A percentile compares a stretch with the other conserved stretches of the same genome.
Conservation (phyloP, 345 rosid species). For the Excoecaria agallocha region DNA sequence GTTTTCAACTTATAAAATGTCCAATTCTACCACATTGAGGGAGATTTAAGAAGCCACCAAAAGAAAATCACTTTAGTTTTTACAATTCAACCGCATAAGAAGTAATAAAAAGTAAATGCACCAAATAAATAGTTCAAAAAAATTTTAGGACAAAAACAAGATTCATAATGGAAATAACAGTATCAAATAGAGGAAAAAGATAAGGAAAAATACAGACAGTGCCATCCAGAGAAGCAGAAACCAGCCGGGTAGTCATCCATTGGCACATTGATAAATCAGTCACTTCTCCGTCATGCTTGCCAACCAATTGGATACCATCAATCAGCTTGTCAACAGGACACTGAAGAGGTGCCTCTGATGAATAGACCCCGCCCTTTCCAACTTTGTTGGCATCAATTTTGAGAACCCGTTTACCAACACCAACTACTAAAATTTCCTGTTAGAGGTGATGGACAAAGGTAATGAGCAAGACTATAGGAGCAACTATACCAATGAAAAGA, state of each 20-base stretch:
- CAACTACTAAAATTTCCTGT: slow-evolving; percentile 82
- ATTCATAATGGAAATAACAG: background rate
- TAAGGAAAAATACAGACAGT: slow-evolving; percentile 50
- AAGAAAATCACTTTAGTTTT: background rate
- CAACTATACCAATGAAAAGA: background rate
- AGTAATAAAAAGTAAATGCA: background rate
- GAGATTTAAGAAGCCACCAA: background rate
- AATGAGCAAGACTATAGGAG: background rate
- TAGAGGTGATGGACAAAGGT: slow-evolving; percentile 2
- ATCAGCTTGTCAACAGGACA: slow-evolving; percentile 63
- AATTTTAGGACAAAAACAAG: background rate
- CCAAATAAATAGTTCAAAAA: background rate
- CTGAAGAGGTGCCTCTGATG: slow-evolving; percentile 70
- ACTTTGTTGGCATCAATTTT: slow-evolving; percentile 73
- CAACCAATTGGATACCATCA: slow-evolving; percentile 78
- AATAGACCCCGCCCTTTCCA: slow-evolving; percentile 54
- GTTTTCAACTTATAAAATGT: background rate
- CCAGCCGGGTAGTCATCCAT: slow-evolving; percentile 79
- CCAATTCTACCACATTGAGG: background rate
- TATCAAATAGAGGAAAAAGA: slow-evolving; percentile 1
- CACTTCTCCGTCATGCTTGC: slow-evolving; percentile 86
- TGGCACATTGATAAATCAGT: slow-evolving; percentile 97
- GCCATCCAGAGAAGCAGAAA: slow-evolving; percentile 88
- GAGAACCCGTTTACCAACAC: slow-evolving; percentile 65
- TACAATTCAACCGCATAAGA: background rate